Percentiles rank a stretch among this genome's conserved stretches.
Evolutionary conservation across 306 rosid species (phyloP).

Genomic region (Alnus rubra): DNA sequence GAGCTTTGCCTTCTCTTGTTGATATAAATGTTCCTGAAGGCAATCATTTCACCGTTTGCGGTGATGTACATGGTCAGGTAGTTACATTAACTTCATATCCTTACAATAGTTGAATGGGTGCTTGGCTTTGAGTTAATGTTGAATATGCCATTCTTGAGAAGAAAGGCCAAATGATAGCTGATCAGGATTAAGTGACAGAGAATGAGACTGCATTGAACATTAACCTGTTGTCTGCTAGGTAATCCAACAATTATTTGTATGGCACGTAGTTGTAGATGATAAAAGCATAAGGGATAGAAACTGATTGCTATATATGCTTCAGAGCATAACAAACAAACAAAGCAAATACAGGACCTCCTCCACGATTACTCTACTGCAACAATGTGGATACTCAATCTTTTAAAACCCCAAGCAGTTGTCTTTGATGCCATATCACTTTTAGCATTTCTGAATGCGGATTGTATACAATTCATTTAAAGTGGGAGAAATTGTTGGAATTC

Average conservation of each 20-base stretch:
- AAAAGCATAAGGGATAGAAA: not conserved
- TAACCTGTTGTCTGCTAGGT: not conserved
- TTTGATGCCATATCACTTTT: not conserved
- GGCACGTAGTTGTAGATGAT: not conserved
- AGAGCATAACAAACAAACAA: not conserved
- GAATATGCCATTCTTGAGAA: not conserved
- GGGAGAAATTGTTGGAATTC: not conserved
- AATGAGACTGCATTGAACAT: not conserved
- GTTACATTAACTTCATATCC: slow-evolving; percentile 23
- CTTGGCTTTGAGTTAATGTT: slow-evolving; percentile 12
- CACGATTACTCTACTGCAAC: not conserved
- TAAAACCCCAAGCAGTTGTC: not conserved
- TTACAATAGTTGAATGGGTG: not conserved
- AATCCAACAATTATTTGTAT: not conserved
- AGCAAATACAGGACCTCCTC: not conserved
- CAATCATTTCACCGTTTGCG: slow-evolving; percentile 90
- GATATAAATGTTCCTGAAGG: slow-evolving; percentile 75
- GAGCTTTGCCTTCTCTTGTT: slow-evolving; percentile 85
- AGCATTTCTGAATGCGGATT: not conserved
- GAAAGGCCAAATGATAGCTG: not conserved
- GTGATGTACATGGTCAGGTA: slow-evolving; percentile 99
- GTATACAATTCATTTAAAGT: too few species aligned
- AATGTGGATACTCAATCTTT: not conserved
- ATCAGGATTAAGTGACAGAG: not conserved
- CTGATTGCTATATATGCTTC: not conserved